These are phyloP conservation scores for Graphilbum ipis-grandicollis DNA, from an alignment of 2,329 filamentous ascomycete species.

Conservation along the genomic window DNA sequence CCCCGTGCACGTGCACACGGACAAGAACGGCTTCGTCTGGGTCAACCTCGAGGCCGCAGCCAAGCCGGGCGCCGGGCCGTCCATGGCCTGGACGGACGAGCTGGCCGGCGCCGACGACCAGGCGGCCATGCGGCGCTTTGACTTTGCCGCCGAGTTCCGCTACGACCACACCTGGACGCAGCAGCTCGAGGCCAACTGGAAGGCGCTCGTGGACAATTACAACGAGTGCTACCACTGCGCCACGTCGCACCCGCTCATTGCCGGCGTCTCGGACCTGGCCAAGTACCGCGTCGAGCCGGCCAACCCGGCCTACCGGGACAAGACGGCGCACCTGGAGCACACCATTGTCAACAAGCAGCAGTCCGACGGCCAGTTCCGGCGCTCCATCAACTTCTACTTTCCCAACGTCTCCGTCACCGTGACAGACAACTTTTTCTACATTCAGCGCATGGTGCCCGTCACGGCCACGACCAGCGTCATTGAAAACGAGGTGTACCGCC, in stretches of 20 bases:
- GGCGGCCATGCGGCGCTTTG: slow-evolving; percentile 3
- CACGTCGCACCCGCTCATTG: slow-evolving; percentile 28
- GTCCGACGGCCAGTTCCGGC: slow-evolving; percentile 5
- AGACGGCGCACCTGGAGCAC: slow-evolving; percentile 1
- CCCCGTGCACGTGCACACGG: slow-evolving; percentile 26
- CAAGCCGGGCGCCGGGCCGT: background rate
- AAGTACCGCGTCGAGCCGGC: slow-evolving; percentile 21
- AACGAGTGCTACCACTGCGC: slow-evolving; percentile 31
- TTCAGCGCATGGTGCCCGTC: slow-evolving; percentile 30
- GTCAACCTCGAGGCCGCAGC: slow-evolving; percentile 18
- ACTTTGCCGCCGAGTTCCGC: slow-evolving; percentile 12
- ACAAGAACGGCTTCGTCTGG: slow-evolving; percentile 7
- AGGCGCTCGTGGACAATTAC: slow-evolving; percentile 27
- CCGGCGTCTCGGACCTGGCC: slow-evolving; percentile 24
- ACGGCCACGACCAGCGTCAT: slow-evolving; percentile 23
- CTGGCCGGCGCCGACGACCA: slow-evolving; percentile 1
- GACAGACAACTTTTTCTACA: slow-evolving; percentile 29
- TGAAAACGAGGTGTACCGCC: slow-evolving; percentile 32
- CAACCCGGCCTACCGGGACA: no score
- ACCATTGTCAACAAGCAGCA: slow-evolving; percentile 6
- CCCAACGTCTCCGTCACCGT: slow-evolving; percentile 21
- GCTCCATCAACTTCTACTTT: slow-evolving; percentile 21
- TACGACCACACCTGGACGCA: slow-evolving; percentile 13
- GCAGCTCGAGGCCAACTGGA: slow-evolving; percentile 21
- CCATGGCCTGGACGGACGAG: background rate